Evolutionary conservation across 805 yeast genomes (phyloP).

Genomic region (Suhomyces prunicola): DNA sequence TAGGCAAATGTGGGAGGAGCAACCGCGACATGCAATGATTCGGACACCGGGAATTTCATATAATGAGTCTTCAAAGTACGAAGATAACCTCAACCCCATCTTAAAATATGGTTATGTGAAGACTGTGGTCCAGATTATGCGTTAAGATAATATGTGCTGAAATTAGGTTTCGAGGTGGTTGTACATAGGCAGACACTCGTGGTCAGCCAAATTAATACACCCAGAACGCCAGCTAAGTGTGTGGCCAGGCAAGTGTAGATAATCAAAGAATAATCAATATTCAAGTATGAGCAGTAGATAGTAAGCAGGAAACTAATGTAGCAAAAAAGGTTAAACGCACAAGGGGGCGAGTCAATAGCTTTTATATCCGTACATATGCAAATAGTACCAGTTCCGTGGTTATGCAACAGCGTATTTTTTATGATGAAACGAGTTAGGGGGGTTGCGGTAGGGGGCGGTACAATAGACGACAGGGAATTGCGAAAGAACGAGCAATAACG

Average conservation of each 20-base stretch:
- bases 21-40: constrained; percentile 39
- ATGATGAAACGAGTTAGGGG: neutral
- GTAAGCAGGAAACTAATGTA: neutral
- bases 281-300: neutral
- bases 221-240: neutral
- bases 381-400: neutral
- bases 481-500: neutral
- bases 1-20: constrained; percentile 41
- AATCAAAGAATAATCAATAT: neutral
- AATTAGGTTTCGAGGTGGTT: neutral
- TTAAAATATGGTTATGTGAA: neutral
- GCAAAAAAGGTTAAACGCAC: neutral
- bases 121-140: neutral
- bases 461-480: neutral
- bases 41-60: constrained; percentile 37
- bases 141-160: neutral
- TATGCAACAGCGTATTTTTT: neutral
- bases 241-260: neutral
- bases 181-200: neutral
- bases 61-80: constrained; percentile 35
- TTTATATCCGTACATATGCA: neutral
- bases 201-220: neutral
- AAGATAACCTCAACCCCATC: constrained; percentile 41
- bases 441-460: neutral
- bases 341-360: neutral